Evolutionary conservation across 2,329 filamentous ascomycete species (phyloP), one percentile per base, ranked within the genome.

Genomic region (Metarhizium rileyi): DNA sequence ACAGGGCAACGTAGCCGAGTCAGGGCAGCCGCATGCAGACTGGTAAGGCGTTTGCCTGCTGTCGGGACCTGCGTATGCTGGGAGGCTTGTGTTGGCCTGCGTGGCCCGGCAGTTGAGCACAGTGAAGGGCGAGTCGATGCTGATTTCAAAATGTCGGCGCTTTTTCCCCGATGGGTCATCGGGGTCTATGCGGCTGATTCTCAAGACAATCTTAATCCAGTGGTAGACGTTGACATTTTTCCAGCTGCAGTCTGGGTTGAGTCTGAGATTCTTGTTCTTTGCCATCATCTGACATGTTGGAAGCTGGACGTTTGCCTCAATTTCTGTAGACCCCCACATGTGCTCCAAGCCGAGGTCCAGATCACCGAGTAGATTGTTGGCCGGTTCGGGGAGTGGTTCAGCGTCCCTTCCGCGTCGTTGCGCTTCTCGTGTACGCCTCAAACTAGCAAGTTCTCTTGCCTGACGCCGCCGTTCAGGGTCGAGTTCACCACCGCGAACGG

Each of bases 181-280:
- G 36, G 83, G 78, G 58, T 95, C 90, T 14, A 86, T 73, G 58
- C 88, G 89, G 27, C 90, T 95, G 44, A 96, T 83, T 47, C 90
- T 85, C 81, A 96, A 87, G 53, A 95, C 89, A 61, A 95, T 89
- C 87, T 95, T 95, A 66, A 96, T 95, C 90, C 90, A 95, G 64
- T 96, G 90, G 63, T 88, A 89, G 48, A 96, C 90, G 60, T 93
- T 88, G 47, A 95, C 91, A 55, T 94, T 94, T 61, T 89, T 86
- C 75, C 91, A 95, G 50, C 89, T 95, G 49, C 89, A 95, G 63
- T 95, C 90, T 48, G 91, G 91, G 63, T 95, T 86, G 52, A 96
- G 70, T 52, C 81, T 78, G 35, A 78, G 50, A 8, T 66, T 66
- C 63, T 76, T 77, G 60, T 90, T 84, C 59, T 84, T 86, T 22